Evolutionary conservation across 208 protist genomes (phyloP).

Genomic region (Balamuthia mandrillaris): DNA sequence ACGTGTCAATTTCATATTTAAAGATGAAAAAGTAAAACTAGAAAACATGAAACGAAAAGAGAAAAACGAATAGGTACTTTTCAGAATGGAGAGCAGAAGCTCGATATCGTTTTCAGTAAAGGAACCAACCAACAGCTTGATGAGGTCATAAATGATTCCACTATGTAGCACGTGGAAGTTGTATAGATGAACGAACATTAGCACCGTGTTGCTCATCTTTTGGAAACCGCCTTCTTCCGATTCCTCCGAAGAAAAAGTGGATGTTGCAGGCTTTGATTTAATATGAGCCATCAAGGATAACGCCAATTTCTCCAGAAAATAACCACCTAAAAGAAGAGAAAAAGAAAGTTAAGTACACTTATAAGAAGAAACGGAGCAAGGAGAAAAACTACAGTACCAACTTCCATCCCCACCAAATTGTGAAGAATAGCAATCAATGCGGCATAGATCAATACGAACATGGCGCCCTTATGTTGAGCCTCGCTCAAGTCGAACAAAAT

Average conservation of each 20-base stretch:
- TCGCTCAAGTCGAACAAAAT: not conserved
- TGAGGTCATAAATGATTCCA: not conserved
- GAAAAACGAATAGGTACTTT: not conserved
- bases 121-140: not conserved
- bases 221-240: not conserved
- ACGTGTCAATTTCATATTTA: too few relatives aligned
- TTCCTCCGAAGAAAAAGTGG: not conserved
- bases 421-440: not conserved
- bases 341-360: not conserved
- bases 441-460: not conserved
- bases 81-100: slow-evolving; percentile 5
- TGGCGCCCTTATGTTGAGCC: not conserved
- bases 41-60: not conserved
- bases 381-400: not conserved
- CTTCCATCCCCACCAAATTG: not conserved
- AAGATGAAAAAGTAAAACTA: too few relatives aligned
- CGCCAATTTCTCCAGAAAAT: not conserved
- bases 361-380: not conserved
- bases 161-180: not conserved
- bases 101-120: slow-evolving; percentile 4
- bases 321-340: not conserved
- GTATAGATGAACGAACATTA: slow-evolving; percentile 1
- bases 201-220: not conserved
- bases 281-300: too few relatives aligned
- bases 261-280: not conserved